Evolutionary conservation across 1,284 basidiomycete genomes (phyloP), one percentile per base, ranked within the genome.

Genomic region (Pseudozyma sp.): DNA sequence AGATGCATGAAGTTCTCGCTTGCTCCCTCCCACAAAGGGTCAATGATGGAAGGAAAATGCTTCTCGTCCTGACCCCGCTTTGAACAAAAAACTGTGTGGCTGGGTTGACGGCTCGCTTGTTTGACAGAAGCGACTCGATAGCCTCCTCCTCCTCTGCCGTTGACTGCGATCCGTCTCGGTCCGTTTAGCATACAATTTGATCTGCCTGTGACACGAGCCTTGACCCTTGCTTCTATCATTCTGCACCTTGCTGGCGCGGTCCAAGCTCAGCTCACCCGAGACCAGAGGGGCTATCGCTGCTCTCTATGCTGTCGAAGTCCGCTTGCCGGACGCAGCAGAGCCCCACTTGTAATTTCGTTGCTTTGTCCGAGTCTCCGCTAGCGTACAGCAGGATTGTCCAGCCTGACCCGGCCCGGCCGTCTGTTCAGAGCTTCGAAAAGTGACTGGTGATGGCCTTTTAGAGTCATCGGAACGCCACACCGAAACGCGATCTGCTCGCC

Each of bases 151-250:
- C 24, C 24, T n/a, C n/a, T 39, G 17, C 24, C 40, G 24, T 35
- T 6, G 19, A n/a, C 33, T 35, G 19, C 43, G 43, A 7, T 7
- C 9, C 43, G 19, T 19, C n/a, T 44, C 17, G 43, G n/a, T 24
- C 19, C 43, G 17, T 24, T 8, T 9, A 9, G 19, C 19, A 8
- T 44, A 8, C 24, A 10, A 7, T 17, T 16, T n/a, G 39, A 42
- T 31, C 24, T 58, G 10, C 16, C 16, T n/a, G 10, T 13, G 34
- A 30, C 17, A 48, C 50, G 50, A 53, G 50, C 54, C 45, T 48
- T 49, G 62, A 51, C 62, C 62, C 62, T 57, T 64, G 62, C 54
- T 50, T 54, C 46, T 64, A 43, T 33, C 48, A 62, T 35, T 44
- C 5, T n/a, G 9, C 43, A 29, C 14, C 44, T 47, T 24, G 44